Evolutionary conservation across 2,329 filamentous ascomycete species (phyloP), one percentile per base, ranked within the genome.

Genomic region (Lachnellula hyalina): DNA sequence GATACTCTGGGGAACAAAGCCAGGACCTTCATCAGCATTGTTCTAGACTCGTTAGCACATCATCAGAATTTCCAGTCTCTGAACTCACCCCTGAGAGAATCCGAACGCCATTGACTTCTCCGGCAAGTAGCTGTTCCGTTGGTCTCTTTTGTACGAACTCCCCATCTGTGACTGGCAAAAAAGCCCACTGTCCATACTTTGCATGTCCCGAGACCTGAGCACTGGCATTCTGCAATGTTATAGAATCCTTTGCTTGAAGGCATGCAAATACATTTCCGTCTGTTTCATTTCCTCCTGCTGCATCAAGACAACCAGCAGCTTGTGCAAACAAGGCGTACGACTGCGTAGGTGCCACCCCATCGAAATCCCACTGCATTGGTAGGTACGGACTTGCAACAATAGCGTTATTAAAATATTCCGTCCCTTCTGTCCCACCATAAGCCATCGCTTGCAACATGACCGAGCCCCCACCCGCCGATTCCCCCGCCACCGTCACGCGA

Each of bases 381-480:
- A 81, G 66, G 60, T 78, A 83, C 2, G 80, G 79, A 15, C 72
- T 75, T 54, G 51, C 70, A 63, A 51, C 71, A 66, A 59, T 71
- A 5, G 51, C 60, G 12, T 32, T 32, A 9, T 12, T 3, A 32
- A 32, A 32, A 9, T 32, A 32, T 12, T 12, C 11, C 28, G 9
- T 12, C 9, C 28, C 28, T 32, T 32, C 28, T 32, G 11, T 47
- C 1, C 75, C 77, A 28, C 77, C 77, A 55, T 71, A 77, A 1
- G 76, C 70, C 36, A 77, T 81, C 49, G 79, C 74, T 53, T 82
- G 77, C 58, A 80, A 76, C 67, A 79, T 72, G 46, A 83, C 74
- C 5, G 73, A 75, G 0, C 77, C 78, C 5, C 71, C 78, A 21
- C 78, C 79, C 9, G 79, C 77, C n/a, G 72, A 76, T 51, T 76